Conservation (phyloP, 306 rosid genomes). For the Prunus davidiana region DNA sequence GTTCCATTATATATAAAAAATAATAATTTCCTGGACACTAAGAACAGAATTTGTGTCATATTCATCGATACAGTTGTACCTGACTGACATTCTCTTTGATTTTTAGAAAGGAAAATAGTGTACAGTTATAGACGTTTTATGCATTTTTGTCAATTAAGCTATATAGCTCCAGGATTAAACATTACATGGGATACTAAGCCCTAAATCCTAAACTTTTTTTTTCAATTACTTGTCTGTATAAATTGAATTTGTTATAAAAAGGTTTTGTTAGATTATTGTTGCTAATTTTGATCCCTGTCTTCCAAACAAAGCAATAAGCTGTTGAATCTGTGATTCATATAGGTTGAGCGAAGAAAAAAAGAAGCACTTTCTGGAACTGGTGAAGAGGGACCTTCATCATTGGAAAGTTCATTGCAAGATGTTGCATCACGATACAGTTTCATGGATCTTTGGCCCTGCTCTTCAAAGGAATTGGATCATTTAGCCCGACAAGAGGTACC, state of each 20-base stretch:
- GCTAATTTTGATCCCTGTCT: not conserved
- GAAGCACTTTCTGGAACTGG: constrained; percentile 69
- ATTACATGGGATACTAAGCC: not conserved
- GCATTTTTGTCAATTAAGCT: not conserved
- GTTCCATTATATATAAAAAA: not conserved
- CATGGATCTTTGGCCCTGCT: constrained; percentile 96
- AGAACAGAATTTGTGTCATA: not conserved
- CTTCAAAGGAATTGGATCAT: constrained; percentile 77
- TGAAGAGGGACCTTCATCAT: constrained; percentile 63
- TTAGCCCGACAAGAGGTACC: constrained; percentile 82
- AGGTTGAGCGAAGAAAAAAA: constrained; percentile 93
- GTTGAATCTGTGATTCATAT: constrained; percentile 10
- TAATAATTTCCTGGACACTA: not conserved
- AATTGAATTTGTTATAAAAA: not conserved
- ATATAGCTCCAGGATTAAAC: not conserved
- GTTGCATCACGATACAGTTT: constrained; percentile 87
- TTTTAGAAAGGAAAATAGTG: not conserved
- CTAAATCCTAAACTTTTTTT: not conserved
- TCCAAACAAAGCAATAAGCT: not conserved
- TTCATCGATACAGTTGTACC: not conserved
- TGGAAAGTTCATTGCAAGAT: constrained; percentile 75
- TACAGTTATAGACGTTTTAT: not conserved
- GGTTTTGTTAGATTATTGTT: not conserved
- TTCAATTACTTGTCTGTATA: not conserved
- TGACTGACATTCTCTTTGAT: not conserved